phyloP scores from a whole-genome alignment of 2,329 filamentous ascomycete species.

The Aspergillus sp. region DNA sequence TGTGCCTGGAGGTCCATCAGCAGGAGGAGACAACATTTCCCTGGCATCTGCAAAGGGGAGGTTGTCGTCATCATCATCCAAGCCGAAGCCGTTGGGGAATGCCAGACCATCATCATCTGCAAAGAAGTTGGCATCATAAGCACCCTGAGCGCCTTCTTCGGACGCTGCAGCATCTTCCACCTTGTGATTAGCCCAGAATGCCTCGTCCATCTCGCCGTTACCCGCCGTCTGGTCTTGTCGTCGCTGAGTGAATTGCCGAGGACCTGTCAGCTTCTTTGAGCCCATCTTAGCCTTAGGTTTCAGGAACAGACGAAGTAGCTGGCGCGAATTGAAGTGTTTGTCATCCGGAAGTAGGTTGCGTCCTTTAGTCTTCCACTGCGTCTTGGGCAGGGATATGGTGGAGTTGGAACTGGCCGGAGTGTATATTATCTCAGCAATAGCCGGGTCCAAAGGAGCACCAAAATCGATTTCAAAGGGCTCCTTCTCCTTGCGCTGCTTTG shows the following conservation, averaged over 20 bases:
- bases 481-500: slow-evolving; percentile 83
- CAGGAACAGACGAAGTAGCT: slow-evolving; percentile 84
- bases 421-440: slow-evolving; percentile 74
- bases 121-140: slow-evolving; percentile 98
- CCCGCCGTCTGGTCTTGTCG: slow-evolving; percentile 57
- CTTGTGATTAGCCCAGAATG: slow-evolving; percentile 78
- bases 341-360: slow-evolving; percentile 93
- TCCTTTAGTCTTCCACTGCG: slow-evolving; percentile 93
- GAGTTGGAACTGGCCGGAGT: slow-evolving; percentile 78
- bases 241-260: slow-evolving; percentile 38
- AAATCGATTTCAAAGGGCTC: slow-evolving; percentile 97
- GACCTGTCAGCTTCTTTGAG: slow-evolving; percentile 60
- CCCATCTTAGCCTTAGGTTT: slow-evolving; percentile 89
- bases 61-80: slow-evolving; percentile 52
- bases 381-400: slow-evolving; percentile 82
- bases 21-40: slow-evolving; percentile 49
- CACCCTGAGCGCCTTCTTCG: slow-evolving; percentile 66
- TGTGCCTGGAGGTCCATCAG: slow-evolving; percentile 35
- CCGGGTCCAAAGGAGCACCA: slow-evolving; percentile 68
- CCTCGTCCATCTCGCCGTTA: slow-evolving; percentile 85
- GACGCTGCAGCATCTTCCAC: slow-evolving; percentile 55
- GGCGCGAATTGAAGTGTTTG: slow-evolving; percentile 95
- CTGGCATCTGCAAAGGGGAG: slow-evolving; percentile 52
- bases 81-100: slow-evolving; percentile 49
- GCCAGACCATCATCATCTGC: slow-evolving; percentile 64